These are phyloP conservation scores for Hypsizygus ulmarius DNA, from an alignment of 1,284 basidiomycete genomes.

Conservation along the genomic window DNA sequence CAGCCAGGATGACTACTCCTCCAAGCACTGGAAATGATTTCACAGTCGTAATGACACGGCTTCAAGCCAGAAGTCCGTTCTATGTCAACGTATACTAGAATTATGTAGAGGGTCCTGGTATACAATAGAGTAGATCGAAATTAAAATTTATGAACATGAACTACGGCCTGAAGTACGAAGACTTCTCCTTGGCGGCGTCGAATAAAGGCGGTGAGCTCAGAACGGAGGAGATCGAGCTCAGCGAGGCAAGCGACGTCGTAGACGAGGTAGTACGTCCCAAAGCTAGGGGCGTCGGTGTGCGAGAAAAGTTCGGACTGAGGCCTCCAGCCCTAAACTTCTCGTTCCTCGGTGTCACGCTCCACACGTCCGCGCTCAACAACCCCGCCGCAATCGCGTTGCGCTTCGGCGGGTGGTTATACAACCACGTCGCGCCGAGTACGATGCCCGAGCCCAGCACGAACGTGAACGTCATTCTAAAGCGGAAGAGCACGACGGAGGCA, in stretches of 20 bases:
- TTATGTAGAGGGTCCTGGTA: background rate
- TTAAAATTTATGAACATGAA: background rate
- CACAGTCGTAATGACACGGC: no score
- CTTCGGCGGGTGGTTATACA: slow-evolving; percentile 74
- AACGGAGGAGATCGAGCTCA: slow-evolving; percentile 23
- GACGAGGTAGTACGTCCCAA: slow-evolving; percentile 23
- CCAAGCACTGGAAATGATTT: no score
- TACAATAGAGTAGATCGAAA: background rate
- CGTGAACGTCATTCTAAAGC: slow-evolving; percentile 81
- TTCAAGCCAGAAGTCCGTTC: no score
- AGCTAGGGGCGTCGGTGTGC: slow-evolving; percentile 14
- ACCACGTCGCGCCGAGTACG: slow-evolving; percentile 85
- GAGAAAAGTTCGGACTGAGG: background rate
- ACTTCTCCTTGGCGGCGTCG: slow-evolving; percentile 20
- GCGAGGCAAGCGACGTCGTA: slow-evolving; percentile 27
- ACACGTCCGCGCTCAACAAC: slow-evolving; percentile 23
- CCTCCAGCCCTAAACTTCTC: slow-evolving; percentile 14
- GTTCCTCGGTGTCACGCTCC: slow-evolving; percentile 16
- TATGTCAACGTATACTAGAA: no score
- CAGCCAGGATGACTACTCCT: no score
- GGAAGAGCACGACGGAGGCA: slow-evolving; percentile 85
- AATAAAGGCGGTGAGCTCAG: slow-evolving; percentile 20
- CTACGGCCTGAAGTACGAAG: slow-evolving; percentile 8
- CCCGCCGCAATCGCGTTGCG: slow-evolving; percentile 27
- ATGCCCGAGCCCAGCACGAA: slow-evolving; percentile 82